Conservation (phyloP, 805 yeast genomes). For the Wickerhamiella occidentalis region DNA sequence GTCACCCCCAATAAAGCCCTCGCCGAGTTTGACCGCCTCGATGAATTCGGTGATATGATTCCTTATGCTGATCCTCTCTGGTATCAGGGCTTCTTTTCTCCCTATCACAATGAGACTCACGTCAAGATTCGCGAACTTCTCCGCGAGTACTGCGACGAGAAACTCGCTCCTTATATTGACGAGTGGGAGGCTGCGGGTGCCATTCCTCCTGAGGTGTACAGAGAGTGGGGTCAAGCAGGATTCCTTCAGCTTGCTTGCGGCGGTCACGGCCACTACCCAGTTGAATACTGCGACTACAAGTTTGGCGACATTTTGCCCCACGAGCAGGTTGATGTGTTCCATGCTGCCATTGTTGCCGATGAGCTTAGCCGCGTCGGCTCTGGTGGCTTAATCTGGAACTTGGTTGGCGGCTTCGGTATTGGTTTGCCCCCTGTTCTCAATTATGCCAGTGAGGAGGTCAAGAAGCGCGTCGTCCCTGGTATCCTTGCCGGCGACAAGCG, state of each 20-base stretch:
- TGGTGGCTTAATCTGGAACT: constrained; percentile 33
- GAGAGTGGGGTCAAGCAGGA: constrained; percentile 30
- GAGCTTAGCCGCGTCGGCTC: constrained; percentile 33
- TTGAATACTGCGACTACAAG: constrained; percentile 26
- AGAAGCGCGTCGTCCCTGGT: constrained; percentile 30
- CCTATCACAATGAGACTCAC: constrained; percentile 32
- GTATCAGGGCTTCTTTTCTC: constrained; percentile 35
- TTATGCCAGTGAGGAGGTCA: constrained; percentile 26
- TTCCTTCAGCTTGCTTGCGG: constrained; percentile 28
- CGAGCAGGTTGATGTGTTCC: constrained; percentile 31
- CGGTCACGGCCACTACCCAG: constrained; percentile 28
- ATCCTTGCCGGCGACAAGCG: constrained; percentile 32
- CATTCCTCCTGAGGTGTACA: constrained; percentile 25
- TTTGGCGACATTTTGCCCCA: constrained; percentile 23
- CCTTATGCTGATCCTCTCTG: constrained; percentile 35
- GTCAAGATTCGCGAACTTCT: constrained; percentile 31
- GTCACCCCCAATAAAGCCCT: constrained; percentile 4
- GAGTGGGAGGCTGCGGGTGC: constrained; percentile 34
- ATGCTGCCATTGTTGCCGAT: constrained; percentile 29
- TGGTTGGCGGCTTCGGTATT: constrained; percentile 33
- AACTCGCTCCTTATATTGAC: constrained; percentile 30
- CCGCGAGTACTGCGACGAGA: constrained; percentile 31
- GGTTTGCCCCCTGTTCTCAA: constrained; percentile 33
- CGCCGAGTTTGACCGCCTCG: constrained; percentile 17
- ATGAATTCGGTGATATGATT: constrained; percentile 25